Conservation (phyloP, 345 rosid species). For the Arabidopsis suecica region DNA sequence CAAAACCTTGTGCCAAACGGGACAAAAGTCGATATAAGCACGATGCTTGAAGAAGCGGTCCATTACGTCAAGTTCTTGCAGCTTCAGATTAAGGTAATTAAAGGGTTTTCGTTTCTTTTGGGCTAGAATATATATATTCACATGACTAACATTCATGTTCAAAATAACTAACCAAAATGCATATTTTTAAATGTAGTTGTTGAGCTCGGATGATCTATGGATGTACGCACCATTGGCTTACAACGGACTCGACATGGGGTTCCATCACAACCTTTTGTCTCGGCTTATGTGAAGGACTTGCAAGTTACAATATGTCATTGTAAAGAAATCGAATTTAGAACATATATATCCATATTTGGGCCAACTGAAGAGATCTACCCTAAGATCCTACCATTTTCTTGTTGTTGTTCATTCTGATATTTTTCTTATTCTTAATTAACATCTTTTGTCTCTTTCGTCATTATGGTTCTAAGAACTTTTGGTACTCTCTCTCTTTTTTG, state of each 20-base stretch:
- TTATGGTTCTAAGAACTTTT: slow-evolving; percentile 34
- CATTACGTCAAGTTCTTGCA: slow-evolving; percentile 88
- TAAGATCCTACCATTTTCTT: slow-evolving; percentile 29
- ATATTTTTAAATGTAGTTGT: slow-evolving; percentile 56
- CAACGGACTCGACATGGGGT: slow-evolving; percentile 84
- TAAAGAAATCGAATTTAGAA: slow-evolving; percentile 38
- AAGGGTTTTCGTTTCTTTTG: background rate
- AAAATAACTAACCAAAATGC: slow-evolving; percentile 10
- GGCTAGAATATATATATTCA: background rate
- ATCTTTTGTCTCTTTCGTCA: slow-evolving; percentile 33
- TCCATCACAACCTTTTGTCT: slow-evolving; percentile 65
- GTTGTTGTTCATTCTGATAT: slow-evolving; percentile 12
- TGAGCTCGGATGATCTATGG: slow-evolving; percentile 97
- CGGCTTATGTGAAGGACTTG: slow-evolving; percentile 42
- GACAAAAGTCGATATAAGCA: slow-evolving; percentile 90
- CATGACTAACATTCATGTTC: slow-evolving; percentile 1
- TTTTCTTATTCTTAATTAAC: slow-evolving; percentile 26
- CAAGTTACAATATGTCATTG: slow-evolving; percentile 19
- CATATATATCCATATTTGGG: slow-evolving; percentile 22
- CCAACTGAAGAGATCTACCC: slow-evolving; percentile 26
- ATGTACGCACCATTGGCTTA: slow-evolving; percentile 95
- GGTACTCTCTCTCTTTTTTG: slow-evolving; percentile 17
- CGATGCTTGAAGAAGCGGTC: slow-evolving; percentile 97
- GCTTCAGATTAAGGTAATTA: slow-evolving; percentile 80
- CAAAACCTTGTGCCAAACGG: slow-evolving; percentile 95